phyloP scores from a whole-genome alignment of 495 filamentous ascomycete genomes.

The Immersiella caudata region DNA sequence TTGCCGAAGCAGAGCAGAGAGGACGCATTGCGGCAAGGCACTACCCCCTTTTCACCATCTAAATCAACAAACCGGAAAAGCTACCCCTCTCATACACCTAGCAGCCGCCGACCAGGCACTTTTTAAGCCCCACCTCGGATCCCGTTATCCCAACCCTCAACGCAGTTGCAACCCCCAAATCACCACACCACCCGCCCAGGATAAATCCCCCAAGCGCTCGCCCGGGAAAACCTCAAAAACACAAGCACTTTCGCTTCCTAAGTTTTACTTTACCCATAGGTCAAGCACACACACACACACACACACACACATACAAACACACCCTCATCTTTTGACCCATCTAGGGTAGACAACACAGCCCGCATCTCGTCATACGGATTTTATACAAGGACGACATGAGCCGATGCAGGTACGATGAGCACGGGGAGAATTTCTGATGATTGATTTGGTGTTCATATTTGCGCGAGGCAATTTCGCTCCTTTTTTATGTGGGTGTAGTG shows the following conservation, averaged over 20 bases:
- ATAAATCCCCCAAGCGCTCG: background rate
- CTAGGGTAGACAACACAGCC: background rate
- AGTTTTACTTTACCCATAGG: background rate
- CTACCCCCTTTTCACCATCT: no score
- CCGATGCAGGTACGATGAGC: background rate
- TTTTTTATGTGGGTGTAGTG: background rate
- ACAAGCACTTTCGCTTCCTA: background rate
- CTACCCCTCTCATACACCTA: no score
- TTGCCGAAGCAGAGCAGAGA: no score
- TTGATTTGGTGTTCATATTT: background rate
- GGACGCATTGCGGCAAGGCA: no score
- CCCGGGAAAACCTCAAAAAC: background rate
- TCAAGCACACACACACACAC: background rate
- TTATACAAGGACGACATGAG: background rate
- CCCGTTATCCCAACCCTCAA: background rate
- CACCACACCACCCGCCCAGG: background rate
- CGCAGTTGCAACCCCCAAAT: background rate
- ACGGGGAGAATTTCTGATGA: background rate
- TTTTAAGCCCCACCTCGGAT: background rate
- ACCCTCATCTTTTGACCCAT: background rate
- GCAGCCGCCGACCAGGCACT: background rate
- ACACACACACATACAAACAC: background rate
- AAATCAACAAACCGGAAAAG: no score
- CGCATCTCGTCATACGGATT: background rate
- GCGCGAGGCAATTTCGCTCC: background rate